Evolutionary conservation across 257 asterid species (phyloP), one percentile per base, ranked within the genome.

Genomic region (Coffea eugenioides): DNA sequence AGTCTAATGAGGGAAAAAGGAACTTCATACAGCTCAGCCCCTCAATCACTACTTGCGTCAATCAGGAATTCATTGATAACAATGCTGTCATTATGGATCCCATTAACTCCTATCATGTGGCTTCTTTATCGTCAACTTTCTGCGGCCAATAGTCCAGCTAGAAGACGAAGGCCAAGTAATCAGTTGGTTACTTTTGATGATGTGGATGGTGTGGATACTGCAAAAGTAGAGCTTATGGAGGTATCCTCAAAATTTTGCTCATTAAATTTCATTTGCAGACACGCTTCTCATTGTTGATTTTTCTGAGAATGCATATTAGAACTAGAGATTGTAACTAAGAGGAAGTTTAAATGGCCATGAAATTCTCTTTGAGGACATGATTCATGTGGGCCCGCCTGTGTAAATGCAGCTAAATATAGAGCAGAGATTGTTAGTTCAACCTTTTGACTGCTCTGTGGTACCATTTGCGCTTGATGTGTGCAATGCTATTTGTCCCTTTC

Each of bases 201-300:
- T 80, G 99, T 96, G 71, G 97, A 89, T 78, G 98, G 99, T 71
- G 97, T 96, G 75, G 99, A 96, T 85, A 68, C 88, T 75, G 99
- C 99, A 9, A 96, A 96, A 83, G 91, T 87, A 82, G 98, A 96
- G 86, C 96, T 96, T 78, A 89, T 96, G 97, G 99, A 96, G 96
- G 98, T 94, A 84, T 73, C 72, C 45, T 76, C 66, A 52, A 6
- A 21, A 21, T 59, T 59, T 80, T 36, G 77, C 75, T 43, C 3
- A 71, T 8, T 34, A 41, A 64, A 64, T 27, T 56, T 21, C 25
- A 18, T 21, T 69, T 2, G 49, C 39, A 77, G 49, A 75, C 25
- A 51, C 5, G 21, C 66, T 74, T 73, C 45, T n/a, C 52, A 74
- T 21, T 76, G 43, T 70, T 76, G 56, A 8, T 12, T 57, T 59